Conservation (phyloP, 306 rosid species). For the Rosa rugosa region DNA sequence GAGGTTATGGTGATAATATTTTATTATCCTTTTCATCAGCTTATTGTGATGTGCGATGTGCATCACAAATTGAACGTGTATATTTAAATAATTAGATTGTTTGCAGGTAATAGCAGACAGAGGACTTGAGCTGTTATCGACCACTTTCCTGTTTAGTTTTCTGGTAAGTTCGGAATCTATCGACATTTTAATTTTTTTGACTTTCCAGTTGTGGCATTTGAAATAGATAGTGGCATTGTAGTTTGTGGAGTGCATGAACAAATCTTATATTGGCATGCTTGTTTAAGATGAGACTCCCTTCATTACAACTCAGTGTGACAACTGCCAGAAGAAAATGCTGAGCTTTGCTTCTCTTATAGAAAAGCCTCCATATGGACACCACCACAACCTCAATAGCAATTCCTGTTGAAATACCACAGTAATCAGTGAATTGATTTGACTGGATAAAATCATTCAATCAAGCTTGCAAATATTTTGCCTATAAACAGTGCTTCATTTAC, state of each 20-base stretch:
- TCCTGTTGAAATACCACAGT: neutral
- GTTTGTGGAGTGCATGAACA: neutral
- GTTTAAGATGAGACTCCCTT: neutral
- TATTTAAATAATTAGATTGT: neutral
- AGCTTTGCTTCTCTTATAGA: constrained; percentile 3
- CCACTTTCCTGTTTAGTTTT: constrained; percentile 74
- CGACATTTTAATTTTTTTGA: neutral
- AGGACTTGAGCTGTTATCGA: constrained; percentile 82
- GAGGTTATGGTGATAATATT: neutral
- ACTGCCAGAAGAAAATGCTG: neutral
- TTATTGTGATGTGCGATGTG: neutral
- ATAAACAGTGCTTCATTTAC: neutral
- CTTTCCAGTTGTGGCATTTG: neutral
- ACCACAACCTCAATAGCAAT: neutral
- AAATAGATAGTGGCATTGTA: neutral
- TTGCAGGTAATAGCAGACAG: constrained; percentile 66
- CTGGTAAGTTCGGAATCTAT: constrained; percentile 54
- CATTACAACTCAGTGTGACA: neutral
- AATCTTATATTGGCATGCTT: neutral
- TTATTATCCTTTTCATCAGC: neutral
- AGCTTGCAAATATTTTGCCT: neutral
- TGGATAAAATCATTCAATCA: neutral
- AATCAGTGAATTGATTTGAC: neutral
- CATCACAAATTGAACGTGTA: neutral
- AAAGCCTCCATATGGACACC: neutral